phyloP scores from a whole-genome alignment of 1,284 basidiomycete species.

The Heliocybe sulcata region DNA sequence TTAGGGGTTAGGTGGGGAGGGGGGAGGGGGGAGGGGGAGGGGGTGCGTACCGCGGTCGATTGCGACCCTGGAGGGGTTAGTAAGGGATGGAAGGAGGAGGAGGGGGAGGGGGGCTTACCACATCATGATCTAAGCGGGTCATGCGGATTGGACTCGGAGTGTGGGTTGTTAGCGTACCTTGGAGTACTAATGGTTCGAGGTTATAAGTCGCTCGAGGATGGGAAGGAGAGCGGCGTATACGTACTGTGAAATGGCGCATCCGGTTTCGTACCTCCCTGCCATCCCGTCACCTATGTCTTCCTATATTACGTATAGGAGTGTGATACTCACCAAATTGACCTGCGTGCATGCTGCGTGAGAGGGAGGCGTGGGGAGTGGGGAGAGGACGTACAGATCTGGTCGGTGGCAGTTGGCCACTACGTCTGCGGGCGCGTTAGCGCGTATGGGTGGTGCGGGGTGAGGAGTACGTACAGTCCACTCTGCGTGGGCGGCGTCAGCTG shows the following conservation, averaged over 20 bases:
- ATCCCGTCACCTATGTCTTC: too few relatives aligned
- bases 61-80: slow-evolving; percentile 64
- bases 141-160: neutral
- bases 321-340: slow-evolving; percentile 66
- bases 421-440: slow-evolving; percentile 32
- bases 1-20: neutral
- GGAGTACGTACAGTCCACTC: slow-evolving; percentile 56
- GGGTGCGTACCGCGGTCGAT: slow-evolving; percentile 66
- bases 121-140: slow-evolving; percentile 65
- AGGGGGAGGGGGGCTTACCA: slow-evolving; percentile 40
- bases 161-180: slow-evolving; percentile 44
- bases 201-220: slow-evolving; percentile 2
- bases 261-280: slow-evolving; percentile 79
- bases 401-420: slow-evolving; percentile 60
- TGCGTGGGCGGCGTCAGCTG: slow-evolving; percentile 15
- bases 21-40: neutral
- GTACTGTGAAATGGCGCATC: slow-evolving; percentile 76
- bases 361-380: too few relatives aligned
- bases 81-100: neutral
- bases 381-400: slow-evolving; percentile 63
- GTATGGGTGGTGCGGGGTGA: neutral
- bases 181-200: slow-evolving; percentile 53
- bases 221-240: slow-evolving; percentile 16
- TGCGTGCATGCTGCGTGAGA: slow-evolving; percentile 29
- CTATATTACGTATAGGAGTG: too few relatives aligned